Evolutionary conservation across 345 rosid species (phyloP), one percentile per base, ranked within the genome.

Genomic region (Excoecaria agallocha): DNA sequence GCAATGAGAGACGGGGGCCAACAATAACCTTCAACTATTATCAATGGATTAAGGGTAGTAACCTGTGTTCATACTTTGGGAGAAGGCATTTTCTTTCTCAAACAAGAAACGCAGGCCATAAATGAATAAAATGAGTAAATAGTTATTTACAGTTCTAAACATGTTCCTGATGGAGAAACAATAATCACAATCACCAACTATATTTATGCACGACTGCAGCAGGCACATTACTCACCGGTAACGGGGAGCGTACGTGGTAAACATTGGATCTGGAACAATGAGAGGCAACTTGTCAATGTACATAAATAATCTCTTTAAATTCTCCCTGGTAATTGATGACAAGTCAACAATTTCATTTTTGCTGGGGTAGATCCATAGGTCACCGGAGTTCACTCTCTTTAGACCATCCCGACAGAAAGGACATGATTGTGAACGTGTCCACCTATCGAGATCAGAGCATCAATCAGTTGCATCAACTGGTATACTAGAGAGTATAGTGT

Each of bases 341-440:
- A 84, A 55, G 72, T 88, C 94, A 0, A 85, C 75, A 51, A 84
- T 77, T 43, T 88, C 92, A 67, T 73, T 79, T 79, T 78, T 80
- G 80, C 86, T 85, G 9, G 85, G 83, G 50, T 69, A 85, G 25
- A 88, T 77, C 94, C 94, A 90, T 30, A 90, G 90, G 60, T 90
- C 94, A 17, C 88, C 83, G 0, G 94, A 88, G 76, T 88, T 79
- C 38, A 88, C 92, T 83, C 94, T 84, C 81, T 85, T 88, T 13
- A 90, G 85, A 80, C 84, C 82, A 76, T 87, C 88, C 0, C 92
- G 87, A 46, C 94, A 90, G 69, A 90, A 90, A 30, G 94, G 94
- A 74, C 94, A 90, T 0, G 94, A 90, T 75, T 82, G 85, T 0
- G 94, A 88, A 52, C 87, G 77, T 43, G 75, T 12, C 19, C 94